Percentiles rank a stretch among this genome's conserved stretches.
phyloP scores from a whole-genome alignment of 139 green algal species.

The Auxenochlorella pyrenoidosa region DNA sequence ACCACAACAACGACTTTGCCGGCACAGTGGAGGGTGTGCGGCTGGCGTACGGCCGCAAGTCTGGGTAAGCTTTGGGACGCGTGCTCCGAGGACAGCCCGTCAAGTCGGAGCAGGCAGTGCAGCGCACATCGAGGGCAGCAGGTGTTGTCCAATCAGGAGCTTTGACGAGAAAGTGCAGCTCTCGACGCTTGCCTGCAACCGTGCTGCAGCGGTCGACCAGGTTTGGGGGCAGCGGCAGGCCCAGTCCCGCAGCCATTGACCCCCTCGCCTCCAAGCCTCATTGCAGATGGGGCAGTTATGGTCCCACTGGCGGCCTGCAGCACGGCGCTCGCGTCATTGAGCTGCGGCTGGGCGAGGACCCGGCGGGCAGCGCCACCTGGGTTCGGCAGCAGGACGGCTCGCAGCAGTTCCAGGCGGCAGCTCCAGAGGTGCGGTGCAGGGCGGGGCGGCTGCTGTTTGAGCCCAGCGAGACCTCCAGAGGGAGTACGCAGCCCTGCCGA shows the following conservation, averaged over 20 bases:
- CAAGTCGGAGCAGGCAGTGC: background rate
- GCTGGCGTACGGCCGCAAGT: conserved; percentile 40
- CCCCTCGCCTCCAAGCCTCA: background rate
- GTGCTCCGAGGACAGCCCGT: background rate
- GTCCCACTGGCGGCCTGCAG: background rate
- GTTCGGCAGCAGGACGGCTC: conserved; percentile 23
- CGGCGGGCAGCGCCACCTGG: background rate
- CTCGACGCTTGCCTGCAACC: background rate
- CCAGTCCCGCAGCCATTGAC: background rate
- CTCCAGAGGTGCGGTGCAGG: background rate
- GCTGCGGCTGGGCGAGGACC: conserved; percentile 10
- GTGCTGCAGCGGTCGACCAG: no score
- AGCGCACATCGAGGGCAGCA: background rate
- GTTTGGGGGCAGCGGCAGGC: no score
- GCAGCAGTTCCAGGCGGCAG: background rate
- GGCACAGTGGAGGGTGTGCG: conserved; percentile 11
- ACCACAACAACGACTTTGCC: conserved; percentile 47
- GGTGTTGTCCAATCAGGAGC: background rate
- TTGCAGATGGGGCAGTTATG: conserved; percentile 20
- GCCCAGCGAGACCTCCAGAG: background rate
- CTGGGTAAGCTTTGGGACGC: background rate
- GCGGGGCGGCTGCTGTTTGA: background rate
- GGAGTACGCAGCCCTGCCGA: no score
- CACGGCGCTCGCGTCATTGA: conserved; percentile 36
- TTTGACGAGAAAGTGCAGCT: background rate